Conservation (phyloP, 345 rosid species). For the Bruguiera sexangula region DNA sequence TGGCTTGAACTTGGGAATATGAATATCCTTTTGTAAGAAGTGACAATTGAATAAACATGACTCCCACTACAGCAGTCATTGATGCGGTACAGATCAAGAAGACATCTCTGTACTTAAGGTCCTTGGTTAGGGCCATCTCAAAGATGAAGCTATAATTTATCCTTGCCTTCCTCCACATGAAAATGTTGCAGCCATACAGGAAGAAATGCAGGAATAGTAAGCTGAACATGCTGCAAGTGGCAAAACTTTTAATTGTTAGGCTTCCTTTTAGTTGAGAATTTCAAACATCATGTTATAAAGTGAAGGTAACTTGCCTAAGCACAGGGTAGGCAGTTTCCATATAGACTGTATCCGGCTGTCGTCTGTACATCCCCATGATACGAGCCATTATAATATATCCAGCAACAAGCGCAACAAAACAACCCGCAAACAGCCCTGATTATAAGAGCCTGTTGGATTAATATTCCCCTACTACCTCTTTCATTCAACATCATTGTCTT, state of each 20-base stretch:
- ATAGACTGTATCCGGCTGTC: conserved; percentile 60
- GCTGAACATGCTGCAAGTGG: conserved; percentile 82
- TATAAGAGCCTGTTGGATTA: conserved; percentile 1
- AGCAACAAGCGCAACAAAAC: conserved; percentile 84
- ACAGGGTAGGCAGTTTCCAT: conserved; percentile 98
- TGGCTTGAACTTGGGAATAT: conserved; percentile 71
- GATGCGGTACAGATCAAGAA: conserved; percentile 77
- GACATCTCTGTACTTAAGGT: conserved; percentile 85
- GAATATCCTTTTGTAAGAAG: conserved; percentile 75
- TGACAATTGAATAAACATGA: conserved; percentile 76
- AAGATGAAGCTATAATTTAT: conserved; percentile 93
- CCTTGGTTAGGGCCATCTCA: conserved; percentile 72
- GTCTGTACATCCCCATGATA: conserved; percentile 74
- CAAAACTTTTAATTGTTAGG: conserved; percentile 15
- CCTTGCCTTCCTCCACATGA: conserved; percentile 87
- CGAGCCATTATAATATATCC: conserved; percentile 90
- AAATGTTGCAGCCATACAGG: conserved; percentile 92
- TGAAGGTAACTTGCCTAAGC: conserved; percentile 60
- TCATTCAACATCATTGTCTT: too few species aligned
- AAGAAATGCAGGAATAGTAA: conserved; percentile 80
- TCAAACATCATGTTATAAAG: conserved; percentile 4
- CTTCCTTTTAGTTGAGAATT: background rate
- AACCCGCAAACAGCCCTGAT: conserved; percentile 90
- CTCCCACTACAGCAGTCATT: conserved; percentile 73
- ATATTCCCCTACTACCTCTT: too few species aligned